A percentile compares a stretch with the other conserved stretches of the same genome.
These are phyloP conservation scores for Fraxinus excelsior DNA, from an alignment of 257 asterid species.

Conservation along the genomic window DNA sequence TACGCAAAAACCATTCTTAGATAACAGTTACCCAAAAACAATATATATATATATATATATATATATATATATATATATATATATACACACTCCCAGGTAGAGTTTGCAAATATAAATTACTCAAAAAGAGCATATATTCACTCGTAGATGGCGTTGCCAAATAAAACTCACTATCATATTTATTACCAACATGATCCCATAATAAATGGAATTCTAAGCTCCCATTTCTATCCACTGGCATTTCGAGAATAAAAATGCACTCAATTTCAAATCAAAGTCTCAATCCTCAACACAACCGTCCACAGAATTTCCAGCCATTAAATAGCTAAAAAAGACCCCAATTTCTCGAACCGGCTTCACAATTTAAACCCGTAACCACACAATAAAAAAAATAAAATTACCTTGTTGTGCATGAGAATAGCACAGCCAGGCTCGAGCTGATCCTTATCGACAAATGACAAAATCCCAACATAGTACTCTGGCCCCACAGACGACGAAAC, in stretches of 20 bases:
- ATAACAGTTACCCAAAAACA: background rate
- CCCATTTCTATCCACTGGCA: background rate
- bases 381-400: conserved; percentile 4
- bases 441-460: conserved; percentile 87
- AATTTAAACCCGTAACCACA: conserved; percentile 15
- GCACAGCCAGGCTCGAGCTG: conserved; percentile 96
- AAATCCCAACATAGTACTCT: conserved; percentile 84
- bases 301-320: background rate
- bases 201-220: background rate
- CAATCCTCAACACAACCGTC: background rate
- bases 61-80: too few relatives aligned
- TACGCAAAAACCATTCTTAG: background rate
- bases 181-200: background rate
- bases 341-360: conserved; percentile 17
- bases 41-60: too few relatives aligned
- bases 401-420: conserved; percentile 95
- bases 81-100: too few relatives aligned
- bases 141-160: background rate
- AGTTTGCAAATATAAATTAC: too few relatives aligned
- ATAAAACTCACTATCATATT: background rate
- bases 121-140: too few relatives aligned
- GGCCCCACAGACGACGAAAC: conserved; percentile 90
- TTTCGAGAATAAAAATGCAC: background rate
- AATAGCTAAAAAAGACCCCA: conserved; percentile 16
- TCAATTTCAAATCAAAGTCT: background rate